phyloP scores from a whole-genome alignment of 257 asterid species.

The Solanum stenotomum region DNA sequence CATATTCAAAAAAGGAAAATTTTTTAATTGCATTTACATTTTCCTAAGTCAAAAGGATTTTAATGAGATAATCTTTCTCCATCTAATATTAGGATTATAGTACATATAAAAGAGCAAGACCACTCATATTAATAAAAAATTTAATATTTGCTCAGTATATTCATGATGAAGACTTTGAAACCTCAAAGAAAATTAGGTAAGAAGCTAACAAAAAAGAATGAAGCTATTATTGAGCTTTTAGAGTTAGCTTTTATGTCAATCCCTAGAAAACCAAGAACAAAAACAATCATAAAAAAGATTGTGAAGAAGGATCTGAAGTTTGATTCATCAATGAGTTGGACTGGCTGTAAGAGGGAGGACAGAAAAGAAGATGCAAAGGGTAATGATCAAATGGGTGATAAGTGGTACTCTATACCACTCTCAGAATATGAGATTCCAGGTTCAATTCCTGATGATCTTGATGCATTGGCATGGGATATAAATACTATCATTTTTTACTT shows the following conservation, averaged over 20 bases:
- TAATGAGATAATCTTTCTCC: not conserved
- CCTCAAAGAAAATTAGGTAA: not conserved
- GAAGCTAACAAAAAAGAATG: not conserved
- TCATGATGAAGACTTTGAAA: not conserved
- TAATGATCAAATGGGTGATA: not conserved
- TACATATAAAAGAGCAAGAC: not conserved
- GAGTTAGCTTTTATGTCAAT: not conserved
- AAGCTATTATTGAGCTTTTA: not conserved
- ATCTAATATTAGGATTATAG: not conserved
- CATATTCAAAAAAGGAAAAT: not conserved
- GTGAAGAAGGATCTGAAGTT: not conserved
- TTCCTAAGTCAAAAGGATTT: not conserved
- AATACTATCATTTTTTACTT: not conserved
- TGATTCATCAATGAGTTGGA: too few species aligned
- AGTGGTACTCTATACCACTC: too few species aligned
- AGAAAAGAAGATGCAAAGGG: not conserved
- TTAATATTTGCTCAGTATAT: not conserved
- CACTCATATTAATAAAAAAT: not conserved
- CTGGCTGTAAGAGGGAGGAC: too few species aligned
- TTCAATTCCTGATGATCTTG: not conserved
- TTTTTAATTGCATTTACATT: not conserved
- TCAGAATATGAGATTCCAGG: too few species aligned
- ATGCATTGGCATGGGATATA: not conserved
- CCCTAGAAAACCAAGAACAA: not conserved
- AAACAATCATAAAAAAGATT: not conserved